Base-by-base conservation (phyloP, 768 basidiomycete species). In the Amanita thiersii region DNA sequence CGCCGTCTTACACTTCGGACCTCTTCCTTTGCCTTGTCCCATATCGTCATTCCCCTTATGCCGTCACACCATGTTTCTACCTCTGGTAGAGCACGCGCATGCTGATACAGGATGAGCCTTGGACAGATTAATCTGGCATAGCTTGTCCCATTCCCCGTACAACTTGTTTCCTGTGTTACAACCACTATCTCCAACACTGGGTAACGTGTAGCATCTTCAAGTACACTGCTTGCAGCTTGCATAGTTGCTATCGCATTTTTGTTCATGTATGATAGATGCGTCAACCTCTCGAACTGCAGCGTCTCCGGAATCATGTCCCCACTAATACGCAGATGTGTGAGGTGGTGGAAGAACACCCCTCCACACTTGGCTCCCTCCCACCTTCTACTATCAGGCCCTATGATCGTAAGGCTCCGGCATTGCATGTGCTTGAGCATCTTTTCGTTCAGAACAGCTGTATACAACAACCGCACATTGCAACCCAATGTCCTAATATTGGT, bases 1-100 rank as follows among this genome's bases (percentile, higher is more conserved):
- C 0, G 24, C 24, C 35, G 37, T 2, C 28, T n/a, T 14, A 8
- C 23, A 7, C 4, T 51, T 47, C 10, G 46, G 46, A 44, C 56
- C 57, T 19, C 37, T 24, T 24, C 21, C 5, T 40, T 6, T 3
- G 30, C 39, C 21, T 32, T 30, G 33, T 56, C 51, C 66, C 65
- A 66, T 35, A 66, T 47, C 17, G 61, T 59, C 25, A 48, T 41
- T 3, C 54, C 57, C 5, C 47, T 46, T 3, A 52, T 57, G 26
- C 51, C 57, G 41, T 62, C 59, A 26, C 61, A 57, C 65, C 66
- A 68, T 19, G 62, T 53, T 31, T 62, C 57, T 45, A 62, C 47
- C 50, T 65, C 66, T 19, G 61, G 60, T 32, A 50, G 46, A 33
- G 55, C 52, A 23, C 50, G 45, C 3, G 56, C 56, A 6, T 63